Evolutionary conservation across 306 rosid genomes (phyloP), one percentile per base, ranked within the genome.

Genomic region (Vachellia pachyceras): DNA sequence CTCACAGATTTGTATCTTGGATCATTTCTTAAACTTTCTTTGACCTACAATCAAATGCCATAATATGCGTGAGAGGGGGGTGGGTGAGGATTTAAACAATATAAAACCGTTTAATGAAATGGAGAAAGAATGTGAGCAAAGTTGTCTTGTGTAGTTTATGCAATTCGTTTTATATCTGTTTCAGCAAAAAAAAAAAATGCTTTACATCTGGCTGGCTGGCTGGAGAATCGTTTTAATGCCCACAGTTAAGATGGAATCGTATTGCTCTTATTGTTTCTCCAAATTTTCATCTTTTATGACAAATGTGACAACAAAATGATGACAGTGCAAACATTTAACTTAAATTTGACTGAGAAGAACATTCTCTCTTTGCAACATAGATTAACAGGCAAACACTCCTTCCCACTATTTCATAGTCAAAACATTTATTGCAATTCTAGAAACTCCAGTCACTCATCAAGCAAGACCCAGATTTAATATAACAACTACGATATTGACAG

Each of bases 21-120:
- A 63, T 95, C 99, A 77, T 89, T 88, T 82, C 97, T 88, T 66
- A 95, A 82, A 85, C 84, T 89, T 70, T 93, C 97, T 83, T 93
- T 95, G 75, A 95, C 93, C 99, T 95, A 82, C 72, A 85, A 73
- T 77, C 74, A 78, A 73, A 83, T 67, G 86, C 47, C 75, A 88
- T n/a, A 83, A 70, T 36, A 6, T 68, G n/a, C n/a, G 4, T 15
- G 58, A 17, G 61, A 54, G 35, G 10, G 36, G 3, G 1, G 33
- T 29, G 33, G 33, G n/a, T n/a, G n/a, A 18, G 15, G 45, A 4
- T 67, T 50, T 50, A 71, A 41, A 71, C 8, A 29, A 50, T 36
- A 14, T 35, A 35, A n/a, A 67, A 50, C 15, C 2, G 2, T 5
- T 47, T 7, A 23, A 40, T 29, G 47, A 35, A 49, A 69, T 14